These are phyloP conservation scores for Erysimum pusillum DNA, from an alignment of 441 rosid species.

Conservation along the genomic window DNA sequence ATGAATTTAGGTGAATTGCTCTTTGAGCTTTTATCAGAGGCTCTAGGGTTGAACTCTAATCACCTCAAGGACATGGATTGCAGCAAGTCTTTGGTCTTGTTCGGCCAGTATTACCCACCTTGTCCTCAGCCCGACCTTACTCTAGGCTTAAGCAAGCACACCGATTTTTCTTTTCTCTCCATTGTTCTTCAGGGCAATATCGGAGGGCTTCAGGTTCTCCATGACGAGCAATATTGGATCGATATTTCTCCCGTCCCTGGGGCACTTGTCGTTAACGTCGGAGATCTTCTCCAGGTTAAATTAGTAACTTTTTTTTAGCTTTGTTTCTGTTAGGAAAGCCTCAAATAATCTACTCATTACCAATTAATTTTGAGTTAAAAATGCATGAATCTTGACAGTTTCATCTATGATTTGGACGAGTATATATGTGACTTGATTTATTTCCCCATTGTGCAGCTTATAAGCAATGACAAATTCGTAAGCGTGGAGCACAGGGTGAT, in stretches of 20 bases:
- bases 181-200: no score
- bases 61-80: slow-evolving; percentile 62
- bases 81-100: slow-evolving; percentile 37
- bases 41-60: slow-evolving; percentile 57
- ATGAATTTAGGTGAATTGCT: slow-evolving; percentile 49
- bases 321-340: no score
- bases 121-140: slow-evolving; percentile 69
- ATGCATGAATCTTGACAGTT: no score
- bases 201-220: slow-evolving; percentile 69
- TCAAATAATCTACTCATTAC: no score
- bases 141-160: slow-evolving; percentile 50
- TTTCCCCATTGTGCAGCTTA: slow-evolving; percentile 34
- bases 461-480: slow-evolving; percentile 60
- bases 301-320: no score
- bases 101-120: slow-evolving; percentile 56
- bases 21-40: slow-evolving; percentile 61
- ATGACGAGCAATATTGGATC: slow-evolving; percentile 47
- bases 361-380: no score
- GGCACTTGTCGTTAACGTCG: slow-evolving; percentile 57
- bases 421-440: background rate
- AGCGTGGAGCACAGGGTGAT: slow-evolving; percentile 63
- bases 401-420: background rate
- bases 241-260: slow-evolving; percentile 57
- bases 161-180: slow-evolving; percentile 39
- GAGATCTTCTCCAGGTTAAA: slow-evolving; percentile 59